phyloP scores from a whole-genome alignment of 169 alveolate species.

The Amoebophrya sp. region DNA sequence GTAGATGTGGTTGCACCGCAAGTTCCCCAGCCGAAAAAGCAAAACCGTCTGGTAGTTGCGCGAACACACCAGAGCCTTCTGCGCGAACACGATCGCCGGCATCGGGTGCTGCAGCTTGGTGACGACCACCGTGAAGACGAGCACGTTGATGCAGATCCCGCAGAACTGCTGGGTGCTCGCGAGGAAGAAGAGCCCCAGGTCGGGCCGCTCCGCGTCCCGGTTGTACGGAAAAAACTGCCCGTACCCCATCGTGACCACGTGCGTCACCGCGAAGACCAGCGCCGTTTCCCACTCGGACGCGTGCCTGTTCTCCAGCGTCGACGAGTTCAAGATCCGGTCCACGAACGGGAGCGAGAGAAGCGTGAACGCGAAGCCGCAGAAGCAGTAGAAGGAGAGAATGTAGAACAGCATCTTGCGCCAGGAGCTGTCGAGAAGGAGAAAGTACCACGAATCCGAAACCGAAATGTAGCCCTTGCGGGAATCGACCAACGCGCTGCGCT shows the following conservation, averaged over 20 bases:
- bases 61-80: background rate
- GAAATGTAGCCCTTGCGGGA: background rate
- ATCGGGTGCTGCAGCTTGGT: background rate
- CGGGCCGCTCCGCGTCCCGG: background rate
- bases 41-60: background rate
- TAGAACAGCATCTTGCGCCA: background rate
- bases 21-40: background rate
- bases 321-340: background rate
- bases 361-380: background rate
- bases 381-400: background rate
- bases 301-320: background rate
- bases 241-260: background rate
- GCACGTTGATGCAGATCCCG: background rate
- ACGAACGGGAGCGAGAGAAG: background rate
- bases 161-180: background rate
- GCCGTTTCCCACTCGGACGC: background rate
- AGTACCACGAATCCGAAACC: background rate
- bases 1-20: background rate
- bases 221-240: background rate
- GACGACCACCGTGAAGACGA: background rate
- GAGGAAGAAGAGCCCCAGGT: background rate
- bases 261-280: background rate
- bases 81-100: background rate
- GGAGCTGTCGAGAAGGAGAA: background rate
- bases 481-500: background rate